These are phyloP conservation scores for Apophysomyces trapeziformis DNA, from an alignment of 371 early-diverging fungal genomes.

Conservation along the genomic window DNA sequence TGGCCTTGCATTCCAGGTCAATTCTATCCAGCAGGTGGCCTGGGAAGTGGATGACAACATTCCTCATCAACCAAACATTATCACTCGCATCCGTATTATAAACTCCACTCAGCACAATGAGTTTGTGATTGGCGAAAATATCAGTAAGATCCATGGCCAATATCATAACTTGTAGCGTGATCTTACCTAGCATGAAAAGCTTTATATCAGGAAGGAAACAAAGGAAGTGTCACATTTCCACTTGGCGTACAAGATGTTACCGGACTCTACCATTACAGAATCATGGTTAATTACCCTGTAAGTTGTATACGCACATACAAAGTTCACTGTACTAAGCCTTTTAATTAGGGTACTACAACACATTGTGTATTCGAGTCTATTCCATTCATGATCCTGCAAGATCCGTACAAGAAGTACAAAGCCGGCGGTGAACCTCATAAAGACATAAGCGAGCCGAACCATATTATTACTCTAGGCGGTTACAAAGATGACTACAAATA, in stretches of 20 bases:
- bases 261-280: constrained; percentile 34
- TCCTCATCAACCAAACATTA: constrained; percentile 26
- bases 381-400: constrained; percentile 33
- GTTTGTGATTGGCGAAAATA: constrained; percentile 34
- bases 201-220: constrained; percentile 26
- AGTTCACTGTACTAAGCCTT: not conserved
- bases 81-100: constrained; percentile 39
- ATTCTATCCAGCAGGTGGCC: constrained; percentile 23
- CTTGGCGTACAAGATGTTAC: constrained; percentile 25
- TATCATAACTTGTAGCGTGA: not conserved
- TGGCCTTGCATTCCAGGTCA: constrained; percentile 21
- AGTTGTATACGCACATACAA: not conserved
- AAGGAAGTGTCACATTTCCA: constrained; percentile 26
- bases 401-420: constrained; percentile 20
- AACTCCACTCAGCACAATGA: constrained; percentile 31
- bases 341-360: constrained; percentile 20
- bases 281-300: constrained; percentile 39
- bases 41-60: constrained; percentile 34
- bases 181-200: constrained; percentile 13
- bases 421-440: constrained; percentile 15
- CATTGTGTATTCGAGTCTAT: constrained; percentile 37
- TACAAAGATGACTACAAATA: not conserved
- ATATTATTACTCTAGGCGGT: not conserved
- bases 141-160: constrained; percentile 21
- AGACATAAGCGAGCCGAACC: not conserved